Evolutionary conservation across 257 asterid species (phyloP).

Genomic region (Eustoma russellianum): DNA sequence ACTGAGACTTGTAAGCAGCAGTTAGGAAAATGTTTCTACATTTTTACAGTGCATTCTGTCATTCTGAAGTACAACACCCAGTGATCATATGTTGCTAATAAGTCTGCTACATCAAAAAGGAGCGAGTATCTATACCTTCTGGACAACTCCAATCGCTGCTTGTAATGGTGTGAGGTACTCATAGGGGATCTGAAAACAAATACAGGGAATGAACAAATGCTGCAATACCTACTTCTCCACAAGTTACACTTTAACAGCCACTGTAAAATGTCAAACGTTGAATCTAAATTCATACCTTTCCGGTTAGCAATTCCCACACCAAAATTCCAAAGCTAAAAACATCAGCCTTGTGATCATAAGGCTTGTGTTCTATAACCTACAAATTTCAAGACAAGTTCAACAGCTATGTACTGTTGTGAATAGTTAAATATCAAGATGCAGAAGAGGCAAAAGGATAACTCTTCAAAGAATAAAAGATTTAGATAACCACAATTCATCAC

Average conservation of each 20-base stretch:
- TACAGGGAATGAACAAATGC: too few species aligned
- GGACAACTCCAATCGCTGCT: slow-evolving; percentile 99
- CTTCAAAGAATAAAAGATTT: not conserved
- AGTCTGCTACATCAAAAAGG: not conserved
- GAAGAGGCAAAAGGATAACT: not conserved
- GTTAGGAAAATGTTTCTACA: not conserved
- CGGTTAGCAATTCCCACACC: slow-evolving; percentile 85
- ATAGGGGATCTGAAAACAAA: slow-evolving; percentile 69
- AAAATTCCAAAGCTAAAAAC: slow-evolving; percentile 91
- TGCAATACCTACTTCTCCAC: not conserved
- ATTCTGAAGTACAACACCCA: too few species aligned
- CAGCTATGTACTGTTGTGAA: slow-evolving; percentile 15
- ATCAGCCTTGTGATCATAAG: slow-evolving; percentile 94
- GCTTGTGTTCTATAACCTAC: slow-evolving; percentile 91
- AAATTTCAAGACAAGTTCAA: slow-evolving; percentile 19
- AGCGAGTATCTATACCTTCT: slow-evolving; percentile 46
- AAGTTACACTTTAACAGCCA: not conserved
- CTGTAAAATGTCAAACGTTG: not conserved
- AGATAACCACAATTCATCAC: slow-evolving; percentile 1
- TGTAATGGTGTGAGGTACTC: slow-evolving; percentile 91
- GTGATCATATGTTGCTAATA: not conserved
- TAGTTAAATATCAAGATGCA: not conserved
- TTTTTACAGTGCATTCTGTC: too few species aligned
- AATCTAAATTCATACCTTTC: slow-evolving; percentile 48
- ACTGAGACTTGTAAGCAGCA: not conserved